phyloP scores from a whole-genome alignment of 2,329 filamentous ascomycete genomes.

The Aurifilum marmelostoma region DNA sequence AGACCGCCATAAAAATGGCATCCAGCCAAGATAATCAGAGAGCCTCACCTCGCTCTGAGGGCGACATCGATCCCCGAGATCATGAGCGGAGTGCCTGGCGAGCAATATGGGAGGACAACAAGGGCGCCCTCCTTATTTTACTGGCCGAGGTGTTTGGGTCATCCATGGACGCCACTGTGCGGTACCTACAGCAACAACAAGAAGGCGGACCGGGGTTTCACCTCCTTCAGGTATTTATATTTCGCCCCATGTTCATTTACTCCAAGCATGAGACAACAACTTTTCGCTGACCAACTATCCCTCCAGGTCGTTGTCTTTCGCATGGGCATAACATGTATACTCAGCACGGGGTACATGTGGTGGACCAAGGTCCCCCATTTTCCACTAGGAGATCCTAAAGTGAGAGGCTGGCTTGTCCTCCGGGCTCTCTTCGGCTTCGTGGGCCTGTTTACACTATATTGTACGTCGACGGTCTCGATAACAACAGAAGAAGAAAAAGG shows the following conservation, averaged over 20 bases:
- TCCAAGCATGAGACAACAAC: too few species aligned
- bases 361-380: slow-evolving; percentile 25
- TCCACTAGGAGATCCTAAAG: slow-evolving; percentile 23
- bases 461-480: not conserved
- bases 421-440: slow-evolving; percentile 26
- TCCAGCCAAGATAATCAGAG: not conserved
- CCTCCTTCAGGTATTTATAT: slow-evolving; percentile 18
- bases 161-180: slow-evolving; percentile 27
- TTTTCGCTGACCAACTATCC: not conserved
- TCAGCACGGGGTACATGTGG: slow-evolving; percentile 27
- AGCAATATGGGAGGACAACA: slow-evolving; percentile 26
- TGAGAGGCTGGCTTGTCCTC: slow-evolving; percentile 27
- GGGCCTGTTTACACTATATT: slow-evolving; percentile 28
- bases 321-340: slow-evolving; percentile 26
- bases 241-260: too few species aligned
- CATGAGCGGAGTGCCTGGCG: slow-evolving; percentile 15
- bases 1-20: slow-evolving; percentile 6
- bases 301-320: slow-evolving; percentile 23
- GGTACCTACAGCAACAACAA: slow-evolving; percentile 24
- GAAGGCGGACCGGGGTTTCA: slow-evolving; percentile 22
- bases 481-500: too few species aligned
- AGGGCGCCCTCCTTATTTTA: slow-evolving; percentile 27
- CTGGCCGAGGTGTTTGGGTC: slow-evolving; percentile 24
- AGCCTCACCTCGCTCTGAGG: not conserved
- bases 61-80: not conserved